Percentiles rank a stretch among this genome's conserved stretches.
phyloP scores from a whole-genome alignment of 2,329 filamentous ascomycete species.

The Mollisiaceae sp. region DNA sequence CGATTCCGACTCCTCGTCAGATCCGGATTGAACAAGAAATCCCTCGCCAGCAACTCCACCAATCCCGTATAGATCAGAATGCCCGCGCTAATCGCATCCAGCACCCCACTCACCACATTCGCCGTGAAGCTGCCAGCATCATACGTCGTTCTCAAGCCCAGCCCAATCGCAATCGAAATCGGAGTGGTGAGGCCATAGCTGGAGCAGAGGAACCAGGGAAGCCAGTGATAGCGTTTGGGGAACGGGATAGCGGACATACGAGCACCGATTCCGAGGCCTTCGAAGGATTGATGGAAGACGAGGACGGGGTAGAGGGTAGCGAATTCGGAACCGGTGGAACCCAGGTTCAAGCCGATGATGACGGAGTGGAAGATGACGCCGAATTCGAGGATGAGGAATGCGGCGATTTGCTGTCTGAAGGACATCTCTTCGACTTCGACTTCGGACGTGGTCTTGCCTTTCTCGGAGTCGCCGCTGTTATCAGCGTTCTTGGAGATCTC shows the following conservation, averaged over 20 bases:
- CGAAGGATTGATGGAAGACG: conserved; percentile 68
- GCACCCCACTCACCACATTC: conserved; percentile 50
- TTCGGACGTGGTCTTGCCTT: conserved; percentile 10
- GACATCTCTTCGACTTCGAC: conserved; percentile 39
- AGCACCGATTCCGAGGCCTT: conserved; percentile 66
- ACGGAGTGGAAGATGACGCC: conserved; percentile 67
- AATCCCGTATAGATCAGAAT: conserved; percentile 56
- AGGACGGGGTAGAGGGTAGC: conserved; percentile 62
- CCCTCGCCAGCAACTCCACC: conserved; percentile 54
- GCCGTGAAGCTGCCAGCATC: conserved; percentile 48
- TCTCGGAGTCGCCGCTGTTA: conserved; percentile 29
- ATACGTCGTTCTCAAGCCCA: conserved; percentile 52
- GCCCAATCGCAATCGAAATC: conserved; percentile 54
- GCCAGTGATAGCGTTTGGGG: conserved; percentile 46
- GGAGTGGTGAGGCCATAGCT: conserved; percentile 59
- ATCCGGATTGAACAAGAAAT: conserved; percentile 55
- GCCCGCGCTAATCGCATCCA: conserved; percentile 54
- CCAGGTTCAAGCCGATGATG: conserved; percentile 67
- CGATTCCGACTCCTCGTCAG: conserved; percentile 47
- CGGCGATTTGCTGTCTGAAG: conserved; percentile 51
- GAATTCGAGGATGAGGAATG: conserved; percentile 48
- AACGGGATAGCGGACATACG: conserved; percentile 63
- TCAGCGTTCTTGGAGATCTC: conserved; percentile 33
- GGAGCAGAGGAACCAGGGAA: conserved; percentile 55
- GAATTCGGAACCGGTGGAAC: conserved; percentile 62